Evolutionary conservation across 768 basidiomycete species (phyloP).

Genomic region (Trichaptum fuscoviolaceum): DNA sequence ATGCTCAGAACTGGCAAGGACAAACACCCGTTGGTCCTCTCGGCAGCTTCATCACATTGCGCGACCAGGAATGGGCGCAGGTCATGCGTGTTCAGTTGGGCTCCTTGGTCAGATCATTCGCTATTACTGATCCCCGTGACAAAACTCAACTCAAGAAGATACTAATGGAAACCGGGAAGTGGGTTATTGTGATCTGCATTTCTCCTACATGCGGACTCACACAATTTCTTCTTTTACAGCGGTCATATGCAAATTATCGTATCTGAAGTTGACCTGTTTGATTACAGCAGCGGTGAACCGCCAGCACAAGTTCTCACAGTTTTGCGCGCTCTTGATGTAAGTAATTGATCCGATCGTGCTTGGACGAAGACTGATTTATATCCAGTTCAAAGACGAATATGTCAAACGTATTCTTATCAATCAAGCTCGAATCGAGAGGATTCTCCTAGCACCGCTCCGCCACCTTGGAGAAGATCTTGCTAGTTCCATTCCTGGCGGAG

Average conservation of each 20-base stretch:
- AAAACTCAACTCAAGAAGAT: constrained; percentile 50
- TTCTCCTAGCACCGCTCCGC: constrained; percentile 61
- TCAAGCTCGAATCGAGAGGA: constrained; percentile 61
- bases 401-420: constrained; percentile 83
- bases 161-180: constrained; percentile 57
- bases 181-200: constrained; percentile 18
- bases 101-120: constrained; percentile 57
- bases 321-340: constrained; percentile 74
- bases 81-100: constrained; percentile 64
- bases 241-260: constrained; percentile 50
- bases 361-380: constrained; percentile 7
- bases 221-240: constrained; percentile 27
- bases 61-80: constrained; percentile 60
- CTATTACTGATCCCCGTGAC: constrained; percentile 69
- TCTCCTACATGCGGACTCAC: not conserved
- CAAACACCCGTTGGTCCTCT: constrained; percentile 72
- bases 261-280: constrained; percentile 71
- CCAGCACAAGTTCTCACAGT: constrained; percentile 59
- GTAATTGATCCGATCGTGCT: constrained; percentile 18
- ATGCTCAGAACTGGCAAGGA: constrained; percentile 53
- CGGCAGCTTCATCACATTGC: constrained; percentile 71
- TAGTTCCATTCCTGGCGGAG: constrained; percentile 37
- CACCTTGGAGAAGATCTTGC: constrained; percentile 55
- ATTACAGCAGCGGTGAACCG: constrained; percentile 73
- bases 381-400: constrained; percentile 66